Conservation (phyloP, 1,284 basidiomycete genomes). For the Fistulinella cinereoalba region DNA sequence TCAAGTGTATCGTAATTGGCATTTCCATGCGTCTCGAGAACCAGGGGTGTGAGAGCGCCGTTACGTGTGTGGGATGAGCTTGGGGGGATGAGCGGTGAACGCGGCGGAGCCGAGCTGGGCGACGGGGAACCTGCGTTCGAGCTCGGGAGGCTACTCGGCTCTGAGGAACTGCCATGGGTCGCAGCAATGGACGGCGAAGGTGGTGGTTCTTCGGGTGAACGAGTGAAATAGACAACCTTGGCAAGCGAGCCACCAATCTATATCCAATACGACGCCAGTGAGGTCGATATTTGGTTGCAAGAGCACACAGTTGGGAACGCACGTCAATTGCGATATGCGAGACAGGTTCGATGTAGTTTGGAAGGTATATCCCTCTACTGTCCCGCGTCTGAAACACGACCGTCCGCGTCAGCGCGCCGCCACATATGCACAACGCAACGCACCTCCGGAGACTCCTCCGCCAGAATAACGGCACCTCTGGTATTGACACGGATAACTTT, state of each 20-base stretch:
- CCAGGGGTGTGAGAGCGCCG: slow-evolving; percentile 81
- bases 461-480: slow-evolving; percentile 83
- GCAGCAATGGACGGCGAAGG: slow-evolving; percentile 63
- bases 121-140: slow-evolving; percentile 52
- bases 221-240: slow-evolving; percentile 98
- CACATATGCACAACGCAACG: slow-evolving; percentile 24
- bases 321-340: slow-evolving; percentile 96
- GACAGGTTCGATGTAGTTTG: slow-evolving; percentile 94
- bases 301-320: no score
- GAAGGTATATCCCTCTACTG: slow-evolving; percentile 92
- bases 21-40: slow-evolving; percentile 51
- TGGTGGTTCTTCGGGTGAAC: slow-evolving; percentile 78
- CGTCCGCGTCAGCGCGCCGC: neutral
- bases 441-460: slow-evolving; percentile 91
- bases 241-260: slow-evolving; percentile 97
- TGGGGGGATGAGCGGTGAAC: slow-evolving; percentile 40
- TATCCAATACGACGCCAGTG: slow-evolving; percentile 1
- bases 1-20: slow-evolving; percentile 38
- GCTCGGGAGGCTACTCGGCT: slow-evolving; percentile 45
- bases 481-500: slow-evolving; percentile 84
- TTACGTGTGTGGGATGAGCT: slow-evolving; percentile 41
- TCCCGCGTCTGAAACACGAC: slow-evolving; percentile 62
- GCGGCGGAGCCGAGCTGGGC: slow-evolving; percentile 30
- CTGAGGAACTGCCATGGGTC: slow-evolving; percentile 50
- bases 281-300: no score